These are phyloP conservation scores for Ogataea kodamae DNA, from an alignment of 805 yeast genomes.

Conservation along the genomic window DNA sequence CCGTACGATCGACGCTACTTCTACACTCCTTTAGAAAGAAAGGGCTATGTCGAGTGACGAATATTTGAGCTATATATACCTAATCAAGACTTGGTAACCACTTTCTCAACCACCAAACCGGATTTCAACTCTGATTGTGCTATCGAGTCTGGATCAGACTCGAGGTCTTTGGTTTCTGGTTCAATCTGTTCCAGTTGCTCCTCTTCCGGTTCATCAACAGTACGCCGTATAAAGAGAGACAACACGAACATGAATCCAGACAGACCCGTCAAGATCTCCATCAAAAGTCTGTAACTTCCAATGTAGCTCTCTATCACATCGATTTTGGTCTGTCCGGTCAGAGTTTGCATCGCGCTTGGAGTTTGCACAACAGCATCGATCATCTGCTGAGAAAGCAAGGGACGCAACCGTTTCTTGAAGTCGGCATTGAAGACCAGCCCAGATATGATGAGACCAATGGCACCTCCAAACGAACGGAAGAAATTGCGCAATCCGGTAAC, in stretches of 20 bases:
- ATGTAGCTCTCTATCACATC: slow-evolving; percentile 12
- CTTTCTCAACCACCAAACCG: slow-evolving; percentile 2
- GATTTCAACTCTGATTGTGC: too few species aligned
- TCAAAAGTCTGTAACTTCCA: slow-evolving; percentile 11
- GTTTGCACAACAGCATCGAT: slow-evolving; percentile 1
- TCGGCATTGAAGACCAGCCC: slow-evolving; percentile 14
- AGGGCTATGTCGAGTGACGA: slow-evolving; percentile 40
- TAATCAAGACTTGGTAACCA: too few species aligned
- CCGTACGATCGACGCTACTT: slow-evolving; percentile 47
- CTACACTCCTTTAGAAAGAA: slow-evolving; percentile 32
- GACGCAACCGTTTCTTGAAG: slow-evolving; percentile 7
- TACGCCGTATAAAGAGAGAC: slow-evolving; percentile 7
- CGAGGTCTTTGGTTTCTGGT: too few species aligned
- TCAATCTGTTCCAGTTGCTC: background rate
- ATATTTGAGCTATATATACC: background rate
- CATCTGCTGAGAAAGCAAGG: slow-evolving; percentile 1
- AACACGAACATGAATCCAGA: slow-evolving; percentile 18
- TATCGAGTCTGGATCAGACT: too few species aligned
- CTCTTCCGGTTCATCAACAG: slow-evolving; percentile 11
- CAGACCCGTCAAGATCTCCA: slow-evolving; percentile 15
- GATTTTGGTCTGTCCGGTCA: background rate
- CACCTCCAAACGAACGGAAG: slow-evolving; percentile 52
- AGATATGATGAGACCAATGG: slow-evolving; percentile 42
- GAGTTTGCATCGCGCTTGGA: slow-evolving; percentile 4
- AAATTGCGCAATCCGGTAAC: slow-evolving; percentile 52